Evolutionary conservation across 306 rosid genomes (phyloP).

Genomic region (Vigna trinervia): DNA sequence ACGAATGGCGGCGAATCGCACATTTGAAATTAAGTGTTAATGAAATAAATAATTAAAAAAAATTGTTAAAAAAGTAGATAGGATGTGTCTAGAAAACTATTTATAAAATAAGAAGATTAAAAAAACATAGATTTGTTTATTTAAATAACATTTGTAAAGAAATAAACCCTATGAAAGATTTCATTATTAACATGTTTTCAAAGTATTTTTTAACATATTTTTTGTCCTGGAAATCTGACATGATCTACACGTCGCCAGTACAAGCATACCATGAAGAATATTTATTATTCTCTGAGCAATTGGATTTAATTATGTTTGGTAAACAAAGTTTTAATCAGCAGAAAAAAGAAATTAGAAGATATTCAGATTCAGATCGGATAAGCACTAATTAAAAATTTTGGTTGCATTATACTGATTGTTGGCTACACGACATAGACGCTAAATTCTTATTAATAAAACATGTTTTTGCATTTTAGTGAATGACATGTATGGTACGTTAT

Average conservation of each 20-base stretch:
- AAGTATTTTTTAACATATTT: too few relatives aligned
- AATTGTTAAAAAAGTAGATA: too few relatives aligned
- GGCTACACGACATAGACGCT: background rate
- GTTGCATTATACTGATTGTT: slow-evolving; percentile 15
- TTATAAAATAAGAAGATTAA: too few relatives aligned
- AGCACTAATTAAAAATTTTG: slow-evolving; percentile 18
- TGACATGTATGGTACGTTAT: too few relatives aligned
- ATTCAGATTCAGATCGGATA: slow-evolving; percentile 10
- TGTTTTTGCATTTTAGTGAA: background rate
- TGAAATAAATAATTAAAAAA: too few relatives aligned
- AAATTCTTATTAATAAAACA: background rate
- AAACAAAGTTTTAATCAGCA: background rate
- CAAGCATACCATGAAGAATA: slow-evolving; percentile 17
- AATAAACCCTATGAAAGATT: too few relatives aligned
- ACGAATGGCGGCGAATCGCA: too few relatives aligned
- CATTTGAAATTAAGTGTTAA: too few relatives aligned
- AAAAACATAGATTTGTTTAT: too few relatives aligned
- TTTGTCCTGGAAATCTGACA: background rate
- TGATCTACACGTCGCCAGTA: slow-evolving; percentile 8
- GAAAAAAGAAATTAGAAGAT: background rate
- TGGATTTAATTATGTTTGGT: slow-evolving; percentile 2
- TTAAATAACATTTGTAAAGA: too few relatives aligned
- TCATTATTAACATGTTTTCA: too few relatives aligned
- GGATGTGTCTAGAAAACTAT: too few relatives aligned
- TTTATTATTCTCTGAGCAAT: slow-evolving; percentile 25